A percentile compares a stretch with the other conserved stretches of the same genome.
phyloP scores from a whole-genome alignment of 768 basidiomycete genomes.

The Tulasnella sp. region DNA sequence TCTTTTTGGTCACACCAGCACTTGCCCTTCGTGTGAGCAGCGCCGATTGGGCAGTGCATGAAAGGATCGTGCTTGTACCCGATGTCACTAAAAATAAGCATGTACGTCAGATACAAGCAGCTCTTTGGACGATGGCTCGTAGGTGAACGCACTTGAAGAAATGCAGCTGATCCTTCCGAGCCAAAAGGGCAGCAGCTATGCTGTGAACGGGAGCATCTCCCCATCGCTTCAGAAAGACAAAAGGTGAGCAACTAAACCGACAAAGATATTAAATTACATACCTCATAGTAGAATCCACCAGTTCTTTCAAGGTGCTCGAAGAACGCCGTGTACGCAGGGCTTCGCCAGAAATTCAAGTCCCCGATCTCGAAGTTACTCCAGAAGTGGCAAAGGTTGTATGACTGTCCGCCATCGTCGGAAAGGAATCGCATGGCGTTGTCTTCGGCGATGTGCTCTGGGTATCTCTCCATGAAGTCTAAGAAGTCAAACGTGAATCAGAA shows the following conservation, averaged over 20 bases:
- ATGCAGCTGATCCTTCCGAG: conserved; percentile 82
- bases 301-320: conserved; percentile 69
- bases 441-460: conserved; percentile 49
- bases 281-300: conserved; percentile 89
- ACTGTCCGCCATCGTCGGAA: conserved; percentile 58
- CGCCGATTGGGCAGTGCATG: conserved; percentile 81
- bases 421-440: conserved; percentile 65
- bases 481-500: neutral
- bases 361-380: conserved; percentile 95
- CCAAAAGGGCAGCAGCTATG: conserved; percentile 83
- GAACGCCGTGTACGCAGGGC: conserved; percentile 69
- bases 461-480: conserved; percentile 51
- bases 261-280: conserved; percentile 20
- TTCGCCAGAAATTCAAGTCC: conserved; percentile 71
- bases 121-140: too few species aligned
- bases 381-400: conserved; percentile 72
- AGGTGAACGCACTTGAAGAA: conserved; percentile 51
- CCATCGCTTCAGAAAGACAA: conserved; percentile 47
- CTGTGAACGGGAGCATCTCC: conserved; percentile 90
- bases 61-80: conserved; percentile 91
- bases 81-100: conserved; percentile 41
- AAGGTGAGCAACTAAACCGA: neutral
- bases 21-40: conserved; percentile 60
- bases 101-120: too few species aligned
- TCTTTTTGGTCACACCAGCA: conserved; percentile 74